Base-by-base conservation (phyloP, 805 yeast species). In the Candida ficus region DNA sequence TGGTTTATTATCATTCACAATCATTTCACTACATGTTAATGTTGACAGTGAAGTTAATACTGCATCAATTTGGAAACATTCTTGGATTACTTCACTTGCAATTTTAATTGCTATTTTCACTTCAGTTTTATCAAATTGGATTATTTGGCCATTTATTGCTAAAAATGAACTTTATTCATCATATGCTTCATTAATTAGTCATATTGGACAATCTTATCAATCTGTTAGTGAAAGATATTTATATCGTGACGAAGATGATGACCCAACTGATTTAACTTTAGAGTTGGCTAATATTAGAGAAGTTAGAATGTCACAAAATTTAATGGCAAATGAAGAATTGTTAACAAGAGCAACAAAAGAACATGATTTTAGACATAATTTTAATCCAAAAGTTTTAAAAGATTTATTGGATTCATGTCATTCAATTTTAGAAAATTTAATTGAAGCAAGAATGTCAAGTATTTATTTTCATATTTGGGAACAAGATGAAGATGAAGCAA, bases 371-470 rank as follows among this genome's bases (percentile, higher is more conserved):
- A 54, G 65, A 12, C 58, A 65, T 1, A 46, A 49, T 9, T 69
- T 70, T 48, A 60, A 68, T 28, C 50, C 57, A 1, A 40, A 41
- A 2, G 50, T 61, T 5, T 70, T 72, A 44, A 47, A 50, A 16
- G 52, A 53, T 5, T 39, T 73, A 19, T 37, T 73, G 10, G 48
- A 58, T 4, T 55, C 66, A 0, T 69, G 75, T 44, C 68, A 67
- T 39, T 44, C 45, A 11, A 50, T 73, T 2, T 47, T 70, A 27
- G 73, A 70, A 33, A 66, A 64, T 41, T 60, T 67, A 29, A 62
- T 70, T n/a, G 74, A 70, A 43, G 74, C 78, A 1, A 60, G 78
- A 49, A 67, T 71, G 40, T 66, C 73, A n/a, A 71, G 74, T 16
- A 52, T 67, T 2, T 68, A 64, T 45, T 73, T 73, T 52, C 68